Evolutionary conservation across 169 alveolate species (phyloP).

Genomic region (Plasmodium berghei): DNA sequence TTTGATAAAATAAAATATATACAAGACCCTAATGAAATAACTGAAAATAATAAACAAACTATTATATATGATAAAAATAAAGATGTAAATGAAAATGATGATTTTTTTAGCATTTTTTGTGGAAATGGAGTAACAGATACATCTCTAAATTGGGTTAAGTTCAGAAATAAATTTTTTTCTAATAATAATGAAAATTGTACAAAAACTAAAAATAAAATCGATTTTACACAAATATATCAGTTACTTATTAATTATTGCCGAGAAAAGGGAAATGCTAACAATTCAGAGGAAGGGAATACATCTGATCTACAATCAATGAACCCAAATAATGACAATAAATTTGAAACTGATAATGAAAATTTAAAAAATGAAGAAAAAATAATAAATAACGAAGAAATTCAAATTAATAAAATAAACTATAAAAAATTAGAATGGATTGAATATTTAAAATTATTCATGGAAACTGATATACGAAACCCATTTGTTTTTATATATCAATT

Average conservation of each 20-base stretch:
- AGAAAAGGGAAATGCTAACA: background rate
- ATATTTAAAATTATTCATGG: constrained; percentile 27
- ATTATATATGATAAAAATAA: constrained; percentile 2
- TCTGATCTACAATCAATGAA: too few species aligned
- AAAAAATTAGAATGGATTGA: constrained; percentile 33
- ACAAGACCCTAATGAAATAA: background rate
- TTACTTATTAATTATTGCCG: background rate
- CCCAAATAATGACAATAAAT: background rate
- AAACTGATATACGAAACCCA: constrained; percentile 22
- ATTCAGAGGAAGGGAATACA: background rate
- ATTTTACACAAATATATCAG: background rate
- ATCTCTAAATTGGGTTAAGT: background rate
- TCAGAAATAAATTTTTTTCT: background rate
- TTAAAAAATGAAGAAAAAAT: background rate
- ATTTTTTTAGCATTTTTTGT: background rate
- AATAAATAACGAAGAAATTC: background rate
- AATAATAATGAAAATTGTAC: too few species aligned
- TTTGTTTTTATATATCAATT: constrained; percentile 48
- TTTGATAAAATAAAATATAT: constrained; percentile 1
- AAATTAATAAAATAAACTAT: background rate
- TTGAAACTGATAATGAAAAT: background rate
- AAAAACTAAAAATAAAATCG: background rate
- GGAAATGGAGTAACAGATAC: background rate
- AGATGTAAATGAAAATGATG: constrained; percentile 2
- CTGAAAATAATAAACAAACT: background rate